Evolutionary conservation across 768 basidiomycete genomes (phyloP), one percentile per base, ranked within the genome.

Genomic region (Tephrocybe rancida): DNA sequence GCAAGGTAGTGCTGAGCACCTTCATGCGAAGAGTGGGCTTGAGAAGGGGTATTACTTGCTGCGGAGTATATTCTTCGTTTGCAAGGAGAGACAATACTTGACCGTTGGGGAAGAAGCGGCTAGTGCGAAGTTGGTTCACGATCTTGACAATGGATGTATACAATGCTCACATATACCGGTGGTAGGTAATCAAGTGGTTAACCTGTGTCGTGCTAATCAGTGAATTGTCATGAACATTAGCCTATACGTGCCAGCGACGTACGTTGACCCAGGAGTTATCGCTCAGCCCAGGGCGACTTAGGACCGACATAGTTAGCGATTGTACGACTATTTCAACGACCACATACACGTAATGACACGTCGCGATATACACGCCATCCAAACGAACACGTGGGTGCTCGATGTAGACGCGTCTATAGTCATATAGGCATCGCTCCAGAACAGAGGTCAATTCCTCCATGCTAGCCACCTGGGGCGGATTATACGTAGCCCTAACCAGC

Each of bases 221-320:
- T 41, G 59, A 48, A 34, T 16, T 7, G 35, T 10, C n/a, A 5
- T 19, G 14, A 41, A 34, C 16, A 35, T 51, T 29, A 60, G 48
- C 9, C 25, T 41, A 45, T 45, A 27, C 30, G 50, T 46, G 18
- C 2, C 19, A 3, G 46, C n/a, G 3, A 64, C 87, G 55, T 70
- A 94, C 91, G 59, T 90, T 88, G 16, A 93, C 85, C 95, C 95
- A 96, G 3, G 83, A 77, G 56, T 89, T 90, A 61, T 97, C 94
- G 58, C 89, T 85, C 25, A 87, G 70, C 22, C 94, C 94, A 43
- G 48, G 46, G 41, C 27, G 38, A 47, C 50, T 44, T 18, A 47
- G 29, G 44, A 52, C 25, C 11, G 6, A 10, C 22, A 16, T 5
- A 19, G 11, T 56, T 39, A 48, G 34, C 21, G n/a, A 38, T n/a